A percentile compares a stretch with the other conserved stretches of the same genome.
These are phyloP conservation scores for Mycena sanguinolenta DNA, from an alignment of 768 basidiomycete species.

Conservation along the genomic window DNA sequence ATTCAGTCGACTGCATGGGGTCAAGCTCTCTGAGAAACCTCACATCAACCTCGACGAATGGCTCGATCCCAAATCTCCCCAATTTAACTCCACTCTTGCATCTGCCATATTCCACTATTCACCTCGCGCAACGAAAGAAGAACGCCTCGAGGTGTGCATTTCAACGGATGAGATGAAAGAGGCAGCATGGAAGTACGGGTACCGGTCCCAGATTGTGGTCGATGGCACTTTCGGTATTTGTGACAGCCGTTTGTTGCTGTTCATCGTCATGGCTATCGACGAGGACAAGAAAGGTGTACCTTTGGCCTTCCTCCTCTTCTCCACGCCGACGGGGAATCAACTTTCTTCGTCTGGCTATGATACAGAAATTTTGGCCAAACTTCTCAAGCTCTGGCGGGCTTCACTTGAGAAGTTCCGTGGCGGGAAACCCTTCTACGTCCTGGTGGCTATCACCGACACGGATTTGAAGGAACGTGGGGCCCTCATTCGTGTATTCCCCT, in stretches of 20 bases:
- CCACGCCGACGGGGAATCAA: conserved; percentile 44
- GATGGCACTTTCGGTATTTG: no score
- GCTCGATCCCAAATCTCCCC: background rate
- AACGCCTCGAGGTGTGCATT: conserved; percentile 44
- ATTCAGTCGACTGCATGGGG: conserved; percentile 23
- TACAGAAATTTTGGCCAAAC: conserved; percentile 29
- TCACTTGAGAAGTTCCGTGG: background rate
- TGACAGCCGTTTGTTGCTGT: conserved; percentile 42
- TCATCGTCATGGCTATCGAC: conserved; percentile 49
- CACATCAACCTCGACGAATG: no score
- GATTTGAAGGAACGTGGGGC: background rate
- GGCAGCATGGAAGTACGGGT: conserved; percentile 41
- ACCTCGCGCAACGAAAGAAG: conserved; percentile 28
- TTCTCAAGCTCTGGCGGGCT: background rate
- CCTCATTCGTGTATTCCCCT: background rate
- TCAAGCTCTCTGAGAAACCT: no score
- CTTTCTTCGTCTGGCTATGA: conserved; percentile 47
- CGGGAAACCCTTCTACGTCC: background rate
- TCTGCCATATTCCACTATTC: no score
- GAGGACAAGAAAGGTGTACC: conserved; percentile 44
- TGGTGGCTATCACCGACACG: background rate
- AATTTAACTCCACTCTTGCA: conserved; percentile 37
- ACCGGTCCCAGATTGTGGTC: conserved; percentile 39
- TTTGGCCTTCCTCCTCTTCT: conserved; percentile 48
- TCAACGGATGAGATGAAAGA: conserved; percentile 42